Base-by-base conservation (phyloP, 345 rosid species). In the Populus davidiana region DNA sequence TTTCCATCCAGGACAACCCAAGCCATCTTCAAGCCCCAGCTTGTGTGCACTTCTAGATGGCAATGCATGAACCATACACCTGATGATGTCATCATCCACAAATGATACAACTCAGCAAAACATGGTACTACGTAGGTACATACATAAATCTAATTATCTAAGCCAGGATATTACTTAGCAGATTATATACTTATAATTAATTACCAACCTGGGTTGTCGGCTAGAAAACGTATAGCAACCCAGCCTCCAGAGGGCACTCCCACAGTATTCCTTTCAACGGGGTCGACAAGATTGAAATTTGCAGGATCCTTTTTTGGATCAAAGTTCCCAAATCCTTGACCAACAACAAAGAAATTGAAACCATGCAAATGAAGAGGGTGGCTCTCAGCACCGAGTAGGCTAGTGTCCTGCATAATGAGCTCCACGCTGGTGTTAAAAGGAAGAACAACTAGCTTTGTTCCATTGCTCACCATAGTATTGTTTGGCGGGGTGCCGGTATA, bases 281-380 rank as follows among this genome's bases (percentile, higher is more conserved):
- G 77, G 16, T 75, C 77, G 20, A 20, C 44, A 47, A 75, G 77
- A 65, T 75, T 75, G 70, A 75, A 75, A 10, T 75, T 75, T 21
- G 63, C 21, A 4, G 71, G 63, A 13, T 74, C 70, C 23, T 75
- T 75, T 8, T 65, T 75, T 1, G 62, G 49, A 66, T 75, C 56
- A 8, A 33, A 75, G 77, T 75, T 75, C 17, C 77, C 77, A 75
- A 75, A 75, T 7, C 77, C 71, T 75, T 75, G 71, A 8, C 77
- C 77, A 5, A 75, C 77, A n/a, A 75, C 63, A 21, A 75, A 64
- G 77, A 75, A 65, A 49, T 75, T 75, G 61, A 75, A 65, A 16
- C 77, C 77, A 47, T 65, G 77, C 71, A 75, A 66, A 33, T 75
- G 77, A 31, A 75, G 77, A 31, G 77, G 77, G 33, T 75, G 77